A percentile compares a stretch with the other conserved stretches of the same genome.
Conservation (phyloP, 768 basidiomycete genomes). For the Gautieria morchelliformis region DNA sequence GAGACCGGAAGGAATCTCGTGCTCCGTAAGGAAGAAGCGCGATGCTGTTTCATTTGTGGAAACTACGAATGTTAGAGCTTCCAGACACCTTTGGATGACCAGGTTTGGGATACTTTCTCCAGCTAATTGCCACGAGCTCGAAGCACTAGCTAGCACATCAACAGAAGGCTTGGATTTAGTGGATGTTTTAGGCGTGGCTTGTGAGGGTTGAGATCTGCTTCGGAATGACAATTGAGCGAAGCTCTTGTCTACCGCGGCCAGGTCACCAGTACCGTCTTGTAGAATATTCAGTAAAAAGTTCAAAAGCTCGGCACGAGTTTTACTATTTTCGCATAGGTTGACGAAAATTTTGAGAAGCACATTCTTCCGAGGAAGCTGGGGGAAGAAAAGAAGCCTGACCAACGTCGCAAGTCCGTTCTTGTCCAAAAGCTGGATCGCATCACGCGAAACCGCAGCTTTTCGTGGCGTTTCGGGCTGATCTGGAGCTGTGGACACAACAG, state of each 20-base stretch:
- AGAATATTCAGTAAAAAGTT: slow-evolving; percentile 89
- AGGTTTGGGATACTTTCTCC: slow-evolving; percentile 85
- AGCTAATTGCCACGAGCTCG: slow-evolving; percentile 42
- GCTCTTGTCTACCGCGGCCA: slow-evolving; percentile 85
- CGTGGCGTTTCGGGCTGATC: slow-evolving; percentile 24
- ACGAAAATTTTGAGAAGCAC: slow-evolving; percentile 83
- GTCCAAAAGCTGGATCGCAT: slow-evolving; percentile 90
- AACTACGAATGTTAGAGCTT: slow-evolving; percentile 84
- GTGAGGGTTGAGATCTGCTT: slow-evolving; percentile 38
- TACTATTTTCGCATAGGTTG: slow-evolving; percentile 91
- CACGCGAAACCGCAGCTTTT: slow-evolving; percentile 54
- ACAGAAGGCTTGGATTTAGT: slow-evolving; percentile 56
- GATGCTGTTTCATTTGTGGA: slow-evolving; percentile 75
- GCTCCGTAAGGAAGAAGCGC: slow-evolving; percentile 91
- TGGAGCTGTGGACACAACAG: slow-evolving; percentile 7
- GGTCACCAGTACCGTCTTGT: slow-evolving; percentile 91
- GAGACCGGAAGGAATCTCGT: slow-evolving; percentile 78
- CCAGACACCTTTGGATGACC: slow-evolving; percentile 89
- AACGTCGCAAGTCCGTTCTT: slow-evolving; percentile 82
- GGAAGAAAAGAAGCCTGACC: slow-evolving; percentile 91
- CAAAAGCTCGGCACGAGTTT: slow-evolving; percentile 86
- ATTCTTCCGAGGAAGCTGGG: slow-evolving; percentile 80
- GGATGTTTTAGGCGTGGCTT: slow-evolving; percentile 34
- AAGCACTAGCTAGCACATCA: slow-evolving; percentile 26
- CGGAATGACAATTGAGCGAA: slow-evolving; percentile 87